A percentile compares a stretch with the other conserved stretches of the same genome.
These are phyloP conservation scores for Globisporangium splendens DNA, from an alignment of 352 stramenopile species.

Conservation along the genomic window DNA sequence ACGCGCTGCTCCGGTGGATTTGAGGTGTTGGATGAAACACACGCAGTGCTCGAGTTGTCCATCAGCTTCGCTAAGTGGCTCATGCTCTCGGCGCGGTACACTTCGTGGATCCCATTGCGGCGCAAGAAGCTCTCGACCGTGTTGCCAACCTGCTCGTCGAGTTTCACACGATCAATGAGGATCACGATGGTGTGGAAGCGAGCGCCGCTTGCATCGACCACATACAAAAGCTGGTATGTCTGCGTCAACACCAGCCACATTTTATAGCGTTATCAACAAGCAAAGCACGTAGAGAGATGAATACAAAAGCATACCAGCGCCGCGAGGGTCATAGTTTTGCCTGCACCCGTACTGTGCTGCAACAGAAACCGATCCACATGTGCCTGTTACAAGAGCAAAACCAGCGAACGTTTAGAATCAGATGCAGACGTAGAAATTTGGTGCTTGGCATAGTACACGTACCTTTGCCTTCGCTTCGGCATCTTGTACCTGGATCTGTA, in stretches of 20 bases:
- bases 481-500: conserved; percentile 28
- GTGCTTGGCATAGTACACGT: neutral
- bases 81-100: conserved; percentile 73
- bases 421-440: too few species aligned
- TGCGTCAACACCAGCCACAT: conserved; percentile 10
- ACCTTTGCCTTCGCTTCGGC: conserved; percentile 12
- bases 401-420: too few species aligned
- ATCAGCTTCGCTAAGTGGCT: conserved; percentile 63
- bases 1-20: conserved; percentile 41
- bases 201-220: conserved; percentile 27
- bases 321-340: conserved; percentile 79
- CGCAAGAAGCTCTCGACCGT: conserved; percentile 66
- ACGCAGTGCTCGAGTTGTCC: conserved; percentile 1
- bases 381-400: neutral
- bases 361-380: conserved; percentile 49
- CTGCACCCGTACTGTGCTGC: conserved; percentile 80
- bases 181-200: conserved; percentile 79
- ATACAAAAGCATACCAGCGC: conserved; percentile 30
- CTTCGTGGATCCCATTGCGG: conserved; percentile 65
- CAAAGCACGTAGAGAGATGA: neutral
- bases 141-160: conserved; percentile 77
- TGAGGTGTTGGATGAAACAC: neutral
- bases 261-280: neutral
- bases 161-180: conserved; percentile 77
- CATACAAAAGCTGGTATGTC: conserved; percentile 66